Conservation (phyloP, 148 eudicot species). For the Polygonum maritimum region DNA sequence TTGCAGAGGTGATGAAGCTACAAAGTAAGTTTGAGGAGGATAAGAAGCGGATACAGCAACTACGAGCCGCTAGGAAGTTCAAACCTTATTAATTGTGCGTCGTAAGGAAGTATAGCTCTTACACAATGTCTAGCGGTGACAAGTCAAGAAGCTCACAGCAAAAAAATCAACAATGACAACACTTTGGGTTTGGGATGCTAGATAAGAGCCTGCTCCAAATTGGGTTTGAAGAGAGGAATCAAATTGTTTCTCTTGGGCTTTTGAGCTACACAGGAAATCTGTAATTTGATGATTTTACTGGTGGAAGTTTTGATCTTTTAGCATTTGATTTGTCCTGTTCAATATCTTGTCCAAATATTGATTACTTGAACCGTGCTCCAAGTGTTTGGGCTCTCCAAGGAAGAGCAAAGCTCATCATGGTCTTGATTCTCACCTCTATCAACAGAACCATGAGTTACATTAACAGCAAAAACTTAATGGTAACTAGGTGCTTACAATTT, state of each 20-base stretch:
- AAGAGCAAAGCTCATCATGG: no score
- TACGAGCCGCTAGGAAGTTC: conserved; percentile 86
- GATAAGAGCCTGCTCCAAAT: background rate
- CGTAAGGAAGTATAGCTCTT: background rate
- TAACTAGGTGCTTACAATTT: no score
- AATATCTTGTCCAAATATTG: no score
- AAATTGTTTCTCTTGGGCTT: background rate
- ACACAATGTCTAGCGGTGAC: background rate
- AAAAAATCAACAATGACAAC: background rate
- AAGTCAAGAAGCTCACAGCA: background rate
- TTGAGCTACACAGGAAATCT: background rate
- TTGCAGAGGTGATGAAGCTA: conserved; percentile 75
- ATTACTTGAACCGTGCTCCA: no score
- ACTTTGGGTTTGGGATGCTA: background rate
- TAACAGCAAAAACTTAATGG: no score
- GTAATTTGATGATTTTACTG: background rate
- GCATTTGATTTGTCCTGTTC: no score
- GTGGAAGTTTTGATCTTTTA: background rate
- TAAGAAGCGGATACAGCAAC: conserved; percentile 73
- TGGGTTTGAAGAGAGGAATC: background rate
- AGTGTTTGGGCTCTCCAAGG: no score
- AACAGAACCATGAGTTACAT: no score
- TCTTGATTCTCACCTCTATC: no score
- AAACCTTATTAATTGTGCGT: conserved; percentile 43
- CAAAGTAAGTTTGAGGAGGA: conserved; percentile 89